Evolutionary conservation across 2,329 filamentous ascomycete species (phyloP).

Genomic region (Tolypocladium tundrense): DNA sequence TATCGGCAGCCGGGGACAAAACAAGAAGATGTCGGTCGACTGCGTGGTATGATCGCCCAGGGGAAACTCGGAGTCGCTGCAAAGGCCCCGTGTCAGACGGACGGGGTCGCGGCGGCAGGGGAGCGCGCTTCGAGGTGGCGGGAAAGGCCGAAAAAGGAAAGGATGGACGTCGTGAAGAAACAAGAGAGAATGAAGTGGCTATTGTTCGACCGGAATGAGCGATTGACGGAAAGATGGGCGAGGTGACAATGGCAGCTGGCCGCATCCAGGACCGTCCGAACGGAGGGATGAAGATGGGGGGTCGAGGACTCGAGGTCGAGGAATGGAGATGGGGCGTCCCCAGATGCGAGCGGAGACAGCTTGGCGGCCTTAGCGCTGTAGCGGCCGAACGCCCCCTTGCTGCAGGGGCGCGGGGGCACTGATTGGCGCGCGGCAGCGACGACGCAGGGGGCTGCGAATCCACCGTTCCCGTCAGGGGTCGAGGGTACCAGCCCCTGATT

Average conservation of each 20-base stretch:
- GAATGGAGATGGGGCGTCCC: not conserved
- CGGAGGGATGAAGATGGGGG: not conserved
- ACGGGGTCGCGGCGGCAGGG: not conserved
- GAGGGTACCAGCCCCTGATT: constrained; percentile 4
- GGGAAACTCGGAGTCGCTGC: not conserved
- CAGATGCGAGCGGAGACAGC: not conserved
- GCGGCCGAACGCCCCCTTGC: not conserved
- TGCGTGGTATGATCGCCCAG: not conserved
- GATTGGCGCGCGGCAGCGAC: not conserved
- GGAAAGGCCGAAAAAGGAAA: not conserved
- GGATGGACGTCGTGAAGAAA: not conserved
- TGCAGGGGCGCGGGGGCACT: not conserved
- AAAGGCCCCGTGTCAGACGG: not conserved
- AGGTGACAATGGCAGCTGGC: not conserved
- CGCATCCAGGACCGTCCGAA: not conserved
- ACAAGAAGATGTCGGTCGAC: not conserved
- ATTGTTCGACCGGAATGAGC: not conserved
- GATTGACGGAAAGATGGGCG: not conserved
- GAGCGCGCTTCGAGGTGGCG: not conserved
- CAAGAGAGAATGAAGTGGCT: not conserved
- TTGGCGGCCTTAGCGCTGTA: not conserved
- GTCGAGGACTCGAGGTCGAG: not conserved
- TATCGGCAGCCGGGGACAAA: not conserved
- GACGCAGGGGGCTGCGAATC: not conserved
- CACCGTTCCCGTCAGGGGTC: constrained; percentile 3